These are phyloP conservation scores for Kingdonia uniflora DNA, from an alignment of 164 flowering plant species.

Conservation along the genomic window DNA sequence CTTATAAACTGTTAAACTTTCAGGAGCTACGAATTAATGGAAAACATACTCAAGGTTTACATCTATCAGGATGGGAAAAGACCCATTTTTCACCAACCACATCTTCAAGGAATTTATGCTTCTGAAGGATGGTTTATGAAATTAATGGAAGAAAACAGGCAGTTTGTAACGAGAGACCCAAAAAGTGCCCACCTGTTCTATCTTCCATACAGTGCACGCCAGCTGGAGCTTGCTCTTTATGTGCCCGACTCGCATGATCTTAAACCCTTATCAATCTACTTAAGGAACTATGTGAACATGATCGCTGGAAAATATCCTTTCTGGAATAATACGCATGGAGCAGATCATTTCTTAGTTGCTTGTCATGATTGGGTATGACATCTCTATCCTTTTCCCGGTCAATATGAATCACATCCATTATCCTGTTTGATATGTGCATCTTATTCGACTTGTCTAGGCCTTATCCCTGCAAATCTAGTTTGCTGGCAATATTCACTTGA, in stretches of 20 bases:
- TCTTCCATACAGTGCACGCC: constrained; percentile 9
- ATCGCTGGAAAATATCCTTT: constrained; percentile 7
- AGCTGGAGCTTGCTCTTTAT: constrained; percentile 10
- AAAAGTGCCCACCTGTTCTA: constrained; percentile 7
- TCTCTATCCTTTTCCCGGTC: not conserved
- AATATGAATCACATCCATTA: too few species aligned
- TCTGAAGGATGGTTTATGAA: constrained; percentile 12
- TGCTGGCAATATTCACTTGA: too few species aligned
- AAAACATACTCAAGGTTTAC: constrained; percentile 9
- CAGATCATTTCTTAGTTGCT: constrained; percentile 12
- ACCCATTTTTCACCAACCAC: constrained; percentile 10
- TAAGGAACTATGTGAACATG: constrained; percentile 5
- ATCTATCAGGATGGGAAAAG: constrained; percentile 7
- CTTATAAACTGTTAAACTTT: not conserved
- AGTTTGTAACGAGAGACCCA: constrained; percentile 9
- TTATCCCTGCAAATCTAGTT: too few species aligned
- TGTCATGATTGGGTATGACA: constrained; percentile 12
- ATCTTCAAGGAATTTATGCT: constrained; percentile 7
- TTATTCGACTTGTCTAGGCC: too few species aligned
- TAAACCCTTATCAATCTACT: constrained; percentile 8
- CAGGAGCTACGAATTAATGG: constrained; percentile 11
- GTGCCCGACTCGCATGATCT: constrained; percentile 7
- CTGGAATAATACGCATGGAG: constrained; percentile 8
- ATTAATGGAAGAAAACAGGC: constrained; percentile 11
- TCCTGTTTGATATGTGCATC: too few species aligned